Evolutionary conservation across 371 early-diverging fungal genomes (phyloP).

Genomic region (Nematocida parisii): DNA sequence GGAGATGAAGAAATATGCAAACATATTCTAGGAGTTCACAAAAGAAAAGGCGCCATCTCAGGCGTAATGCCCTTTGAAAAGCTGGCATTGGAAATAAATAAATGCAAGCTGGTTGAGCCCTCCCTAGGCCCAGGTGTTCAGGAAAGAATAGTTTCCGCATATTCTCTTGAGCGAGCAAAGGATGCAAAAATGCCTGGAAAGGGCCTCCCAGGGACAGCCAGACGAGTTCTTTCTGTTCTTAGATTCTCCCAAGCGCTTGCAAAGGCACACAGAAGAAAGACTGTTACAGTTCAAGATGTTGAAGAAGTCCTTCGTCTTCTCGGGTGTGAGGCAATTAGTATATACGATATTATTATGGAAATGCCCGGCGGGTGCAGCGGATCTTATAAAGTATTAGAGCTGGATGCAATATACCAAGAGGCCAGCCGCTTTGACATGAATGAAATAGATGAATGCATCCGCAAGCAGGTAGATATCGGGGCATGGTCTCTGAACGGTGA

Average conservation of each 20-base stretch:
- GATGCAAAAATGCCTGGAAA: conserved; percentile 71
- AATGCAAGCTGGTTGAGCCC: conserved; percentile 46
- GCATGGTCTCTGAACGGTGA: conserved; percentile 62
- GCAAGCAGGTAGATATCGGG: conserved; percentile 56
- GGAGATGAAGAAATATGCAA: conserved; percentile 74
- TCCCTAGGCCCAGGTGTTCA: conserved; percentile 20
- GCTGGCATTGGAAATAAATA: conserved; percentile 50
- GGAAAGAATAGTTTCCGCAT: conserved; percentile 58
- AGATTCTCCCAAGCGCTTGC: conserved; percentile 77
- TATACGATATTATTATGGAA: conserved; percentile 66
- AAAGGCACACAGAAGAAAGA: conserved; percentile 62
- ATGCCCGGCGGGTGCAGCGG: conserved; percentile 50
- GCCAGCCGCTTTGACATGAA: conserved; percentile 43
- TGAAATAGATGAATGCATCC: conserved; percentile 65
- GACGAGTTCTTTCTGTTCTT: conserved; percentile 77
- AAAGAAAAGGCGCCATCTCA: conserved; percentile 6
- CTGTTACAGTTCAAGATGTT: conserved; percentile 73
- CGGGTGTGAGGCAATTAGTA: conserved; percentile 74
- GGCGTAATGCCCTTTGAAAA: conserved; percentile 31
- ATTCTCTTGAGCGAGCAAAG: conserved; percentile 69
- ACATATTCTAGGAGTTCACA: conserved; percentile 66
- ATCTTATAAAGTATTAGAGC: conserved; percentile 38
- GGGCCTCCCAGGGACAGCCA: conserved; percentile 73
- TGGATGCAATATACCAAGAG: conserved; percentile 50
- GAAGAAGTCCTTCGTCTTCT: conserved; percentile 87